Evolutionary conservation across 139 green algal species (phyloP), one percentile per base, ranked within the genome.

Genomic region (Dunaliella sp.): DNA sequence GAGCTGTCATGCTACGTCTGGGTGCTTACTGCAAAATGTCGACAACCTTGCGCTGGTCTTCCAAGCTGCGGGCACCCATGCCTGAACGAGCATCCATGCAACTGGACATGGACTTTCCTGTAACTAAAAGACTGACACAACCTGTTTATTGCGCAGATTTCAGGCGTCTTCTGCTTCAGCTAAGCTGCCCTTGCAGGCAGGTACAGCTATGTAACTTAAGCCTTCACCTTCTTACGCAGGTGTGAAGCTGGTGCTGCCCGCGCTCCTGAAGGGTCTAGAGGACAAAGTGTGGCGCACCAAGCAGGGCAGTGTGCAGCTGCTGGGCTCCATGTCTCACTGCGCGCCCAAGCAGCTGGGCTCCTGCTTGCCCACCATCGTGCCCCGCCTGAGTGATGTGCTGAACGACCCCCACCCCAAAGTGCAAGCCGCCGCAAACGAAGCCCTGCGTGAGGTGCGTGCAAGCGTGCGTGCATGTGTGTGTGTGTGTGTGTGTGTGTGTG

Each of bases 311-410:
- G 95, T 96, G 76, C 95, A 99, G 94, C 91, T 99, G 84, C 94
- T 99, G 92, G 97, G 97, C 57, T 91, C 97, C 35, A 99, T 99
- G 97, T 95, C 97, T 3, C 93, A 96, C 90, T 98, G 96, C 88
- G 97, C 97, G 25, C 97, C 97, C 87, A 96, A 96, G 88, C 97
- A 99, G 94, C 94, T 99, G 30, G 94, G 92, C 36, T 92, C 93
- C 74, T 97, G 92, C 88, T 91, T 99, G 89, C 97, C 97, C 38
- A 94, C 92, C 38, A 95, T 99, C 80, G 96, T 99, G 79, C 97
- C 97, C 24, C 86, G 91, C 30, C 92, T 99, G 84, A 84, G 75
- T 73, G 82, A 90, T 34, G 92, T 94, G 77, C 91, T 98, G 31
- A 89, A 89, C 0, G 96, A 98, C 90, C 96, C 96, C 0, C 97